Evolutionary conservation across 2,329 filamentous ascomycete genomes (phyloP).

Genomic region (Pseudogymnoascus sp.): DNA sequence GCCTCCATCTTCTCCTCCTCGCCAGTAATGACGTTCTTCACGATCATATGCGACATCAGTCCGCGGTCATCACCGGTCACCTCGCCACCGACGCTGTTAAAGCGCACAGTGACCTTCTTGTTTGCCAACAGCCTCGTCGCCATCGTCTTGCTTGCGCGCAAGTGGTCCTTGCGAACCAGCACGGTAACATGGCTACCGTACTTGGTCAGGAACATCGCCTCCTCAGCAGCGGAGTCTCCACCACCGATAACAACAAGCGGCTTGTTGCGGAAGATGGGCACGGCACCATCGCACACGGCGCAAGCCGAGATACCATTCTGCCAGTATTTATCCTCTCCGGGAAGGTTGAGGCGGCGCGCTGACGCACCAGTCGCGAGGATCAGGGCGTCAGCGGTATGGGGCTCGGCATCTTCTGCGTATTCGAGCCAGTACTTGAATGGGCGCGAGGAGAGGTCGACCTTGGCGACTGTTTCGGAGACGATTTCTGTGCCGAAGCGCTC

Average conservation of each 20-base stretch:
- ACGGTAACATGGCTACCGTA: conserved; percentile 94
- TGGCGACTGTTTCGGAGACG: conserved; percentile 84
- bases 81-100: conserved; percentile 74
- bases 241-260: conserved; percentile 92
- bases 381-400: conserved; percentile 82
- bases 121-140: conserved; percentile 73
- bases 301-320: conserved; percentile 94
- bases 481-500: conserved; percentile 88
- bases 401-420: conserved; percentile 68
- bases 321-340: conserved; percentile 94
- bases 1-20: conserved; percentile 77
- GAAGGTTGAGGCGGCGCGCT: conserved; percentile 71
- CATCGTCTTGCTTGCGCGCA: conserved; percentile 88
- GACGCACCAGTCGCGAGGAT: conserved; percentile 96
- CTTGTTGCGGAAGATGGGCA: conserved; percentile 96
- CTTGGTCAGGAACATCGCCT: conserved; percentile 95
- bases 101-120: conserved; percentile 85
- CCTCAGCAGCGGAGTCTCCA: conserved; percentile 93
- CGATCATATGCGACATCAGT: conserved; percentile 78
- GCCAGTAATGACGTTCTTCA: conserved; percentile 72
- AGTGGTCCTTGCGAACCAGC: conserved; percentile 76
- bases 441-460: conserved; percentile 72
- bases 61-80: conserved; percentile 78
- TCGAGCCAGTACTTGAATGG: conserved; percentile 95
- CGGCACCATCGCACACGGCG: conserved; percentile 92